Evolutionary conservation across 441 rosid species (phyloP).

Genomic region (Viola pubescens): DNA sequence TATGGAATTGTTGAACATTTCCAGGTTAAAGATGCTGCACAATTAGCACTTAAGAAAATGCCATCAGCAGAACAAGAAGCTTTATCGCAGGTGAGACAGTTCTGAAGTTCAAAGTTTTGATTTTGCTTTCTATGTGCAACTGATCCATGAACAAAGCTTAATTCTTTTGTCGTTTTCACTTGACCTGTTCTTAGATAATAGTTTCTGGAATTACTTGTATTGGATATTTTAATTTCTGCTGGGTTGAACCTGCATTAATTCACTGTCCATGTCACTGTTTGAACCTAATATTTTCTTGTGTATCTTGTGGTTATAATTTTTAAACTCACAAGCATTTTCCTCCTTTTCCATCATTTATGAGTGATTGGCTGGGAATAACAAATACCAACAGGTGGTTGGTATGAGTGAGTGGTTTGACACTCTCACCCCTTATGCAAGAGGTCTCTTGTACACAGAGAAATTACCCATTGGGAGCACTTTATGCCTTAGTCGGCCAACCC

Average conservation of each 20-base stretch:
- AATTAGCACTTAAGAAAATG: conserved; percentile 81
- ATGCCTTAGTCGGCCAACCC: no score
- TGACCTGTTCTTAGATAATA: neutral
- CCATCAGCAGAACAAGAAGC: conserved; percentile 94
- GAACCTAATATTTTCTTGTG: neutral
- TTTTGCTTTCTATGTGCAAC: neutral
- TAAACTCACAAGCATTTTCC: neutral
- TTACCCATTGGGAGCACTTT: no score
- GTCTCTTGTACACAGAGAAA: no score
- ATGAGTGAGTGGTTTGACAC: no score
- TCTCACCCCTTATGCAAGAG: no score
- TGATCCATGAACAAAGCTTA: neutral
- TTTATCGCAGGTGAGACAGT: conserved; percentile 62
- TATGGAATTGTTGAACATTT: conserved; percentile 22
- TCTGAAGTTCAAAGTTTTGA: conserved; percentile 2
- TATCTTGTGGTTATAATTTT: conserved; percentile 1
- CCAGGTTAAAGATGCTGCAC: conserved; percentile 96
- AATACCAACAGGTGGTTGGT: no score
- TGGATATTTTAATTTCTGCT: neutral
- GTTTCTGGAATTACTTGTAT: neutral
- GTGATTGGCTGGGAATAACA: no score
- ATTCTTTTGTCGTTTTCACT: neutral
- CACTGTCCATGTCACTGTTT: neutral
- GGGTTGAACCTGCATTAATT: neutral
- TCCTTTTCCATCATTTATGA: no score